These are phyloP conservation scores for Fusarium sarcochroum DNA, from an alignment of 2,329 filamentous ascomycete genomes.

Conservation along the genomic window DNA sequence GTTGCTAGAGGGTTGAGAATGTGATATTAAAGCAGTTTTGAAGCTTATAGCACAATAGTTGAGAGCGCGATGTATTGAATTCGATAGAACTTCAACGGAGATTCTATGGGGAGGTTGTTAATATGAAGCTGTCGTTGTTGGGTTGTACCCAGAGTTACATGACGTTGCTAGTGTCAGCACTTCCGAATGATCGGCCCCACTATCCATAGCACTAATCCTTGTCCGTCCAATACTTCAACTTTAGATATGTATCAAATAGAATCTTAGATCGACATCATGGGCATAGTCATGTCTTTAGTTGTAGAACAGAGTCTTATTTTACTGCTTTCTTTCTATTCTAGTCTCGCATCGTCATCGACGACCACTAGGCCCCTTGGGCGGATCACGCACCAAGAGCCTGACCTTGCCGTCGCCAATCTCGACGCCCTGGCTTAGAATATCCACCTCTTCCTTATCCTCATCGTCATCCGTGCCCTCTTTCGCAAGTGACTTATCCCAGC, in stretches of 20 bases:
- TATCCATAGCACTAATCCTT: conserved; percentile 5
- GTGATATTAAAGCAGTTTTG: not conserved
- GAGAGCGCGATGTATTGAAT: not conserved
- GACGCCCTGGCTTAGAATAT: conserved; percentile 75
- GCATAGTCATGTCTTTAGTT: not conserved
- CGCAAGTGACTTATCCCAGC: conserved; percentile 73
- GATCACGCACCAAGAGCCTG: conserved; percentile 73
- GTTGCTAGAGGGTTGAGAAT: not conserved
- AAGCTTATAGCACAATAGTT: not conserved
- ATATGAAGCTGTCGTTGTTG: conserved; percentile 26
- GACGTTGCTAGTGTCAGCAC: conserved; percentile 42
- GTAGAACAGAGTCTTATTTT: conserved; percentile 47
- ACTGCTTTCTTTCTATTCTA: conserved; percentile 51
- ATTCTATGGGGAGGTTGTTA: conserved; percentile 7
- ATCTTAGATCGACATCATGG: not conserved
- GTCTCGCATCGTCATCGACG: conserved; percentile 56
- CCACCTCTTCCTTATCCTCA: conserved; percentile 62
- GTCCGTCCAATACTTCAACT: not conserved
- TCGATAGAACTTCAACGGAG: conserved; percentile 1
- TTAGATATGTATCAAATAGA: not conserved
- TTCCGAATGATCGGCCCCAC: conserved; percentile 28
- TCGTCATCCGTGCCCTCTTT: conserved; percentile 62
- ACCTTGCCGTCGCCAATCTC: conserved; percentile 78
- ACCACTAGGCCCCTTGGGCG: conserved; percentile 69
- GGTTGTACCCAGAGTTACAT: conserved; percentile 23